Base-by-base conservation (phyloP, 805 yeast species). In the Zygosaccharomyces kombuchaensis region DNA sequence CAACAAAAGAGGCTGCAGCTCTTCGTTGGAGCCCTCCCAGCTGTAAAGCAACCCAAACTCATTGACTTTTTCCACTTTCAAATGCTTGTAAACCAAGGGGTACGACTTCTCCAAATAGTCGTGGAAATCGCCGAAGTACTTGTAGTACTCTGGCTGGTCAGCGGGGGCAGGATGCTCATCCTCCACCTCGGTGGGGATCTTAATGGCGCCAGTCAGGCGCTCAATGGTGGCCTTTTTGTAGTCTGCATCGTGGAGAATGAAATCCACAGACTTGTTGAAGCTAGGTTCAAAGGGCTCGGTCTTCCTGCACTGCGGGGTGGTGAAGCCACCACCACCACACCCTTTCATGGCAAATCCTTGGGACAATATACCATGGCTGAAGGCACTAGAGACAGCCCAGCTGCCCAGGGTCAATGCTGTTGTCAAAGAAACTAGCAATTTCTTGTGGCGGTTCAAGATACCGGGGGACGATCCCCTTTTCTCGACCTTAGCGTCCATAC, bases 11-110 rank as follows among this genome's bases (percentile, higher is more conserved):
- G 96, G 96, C 60, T 83, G 81, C 52, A 81, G 65, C 2, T 61
- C 49, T 5, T 56, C 25, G 34, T 76, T 60, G 3, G 76, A 59
- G 9, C 96, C 96, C 48, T 74, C 62, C 77, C 84, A 78, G 17
- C 86, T 81, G 58, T 72, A 74, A 3, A 87, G 70, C 43, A 87
- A 65, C 3, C 88, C 91, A 46, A 80, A 72, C 16, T 77, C 74
- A 56, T 86, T 85, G 43, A 85, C 76, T 25, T 66, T 72, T 43
- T 75, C 79, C 9, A 81, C 66, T 31, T 73, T 69, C 46, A 82
- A 66, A 13, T 70, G 58, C 21, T 65, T 46, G 49, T 76, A 75
- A 9, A 78, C 73, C 40, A 69, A 56, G 1, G 91, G 91, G 66
- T 80, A 86, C 1, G 81, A 66, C 13, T 63, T 51, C 40, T 72